phyloP scores from a whole-genome alignment of 306 rosid species.

The Cicer pinnatifidum region DNA sequence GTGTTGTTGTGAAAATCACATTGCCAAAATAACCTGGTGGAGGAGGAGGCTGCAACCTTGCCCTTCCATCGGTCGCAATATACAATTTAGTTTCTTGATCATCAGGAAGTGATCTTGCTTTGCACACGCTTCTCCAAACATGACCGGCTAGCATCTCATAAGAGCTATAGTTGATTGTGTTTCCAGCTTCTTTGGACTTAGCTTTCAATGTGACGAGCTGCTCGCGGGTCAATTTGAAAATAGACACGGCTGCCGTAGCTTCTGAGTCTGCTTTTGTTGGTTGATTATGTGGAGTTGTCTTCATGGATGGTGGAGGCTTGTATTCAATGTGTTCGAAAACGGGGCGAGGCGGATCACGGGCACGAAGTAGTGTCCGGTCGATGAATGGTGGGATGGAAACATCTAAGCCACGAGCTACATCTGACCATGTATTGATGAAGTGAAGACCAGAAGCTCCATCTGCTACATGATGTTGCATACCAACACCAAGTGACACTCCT shows the following conservation, averaged over 20 bases:
- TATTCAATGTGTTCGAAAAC: constrained; percentile 78
- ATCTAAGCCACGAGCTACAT: constrained; percentile 83
- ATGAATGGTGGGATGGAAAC: constrained; percentile 72
- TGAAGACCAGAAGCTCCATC: constrained; percentile 94
- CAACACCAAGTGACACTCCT: constrained; percentile 93
- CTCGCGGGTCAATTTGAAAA: constrained; percentile 66
- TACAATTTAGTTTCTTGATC: constrained; percentile 81
- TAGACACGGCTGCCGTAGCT: constrained; percentile 52
- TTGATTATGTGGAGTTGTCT: constrained; percentile 38
- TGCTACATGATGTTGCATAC: constrained; percentile 83
- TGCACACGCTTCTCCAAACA: constrained; percentile 73
- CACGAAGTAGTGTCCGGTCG: constrained; percentile 71
- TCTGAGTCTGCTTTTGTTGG: constrained; percentile 51
- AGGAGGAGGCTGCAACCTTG: constrained; percentile 77
- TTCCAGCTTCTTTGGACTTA: constrained; percentile 72
- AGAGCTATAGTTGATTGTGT: constrained; percentile 67
- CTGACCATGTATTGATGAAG: constrained; percentile 88
- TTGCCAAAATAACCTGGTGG: constrained; percentile 90
- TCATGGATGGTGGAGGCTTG: constrained; percentile 77
- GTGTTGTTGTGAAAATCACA: constrained; percentile 85
- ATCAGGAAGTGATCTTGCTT: constrained; percentile 67
- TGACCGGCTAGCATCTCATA: constrained; percentile 89
- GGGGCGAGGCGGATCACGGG: constrained; percentile 78
- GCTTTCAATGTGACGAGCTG: constrained; percentile 66
- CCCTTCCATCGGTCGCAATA: constrained; percentile 86